Evolutionary conservation across 805 yeast species (phyloP).

Genomic region (Sugiyamaella lignohabitans): DNA sequence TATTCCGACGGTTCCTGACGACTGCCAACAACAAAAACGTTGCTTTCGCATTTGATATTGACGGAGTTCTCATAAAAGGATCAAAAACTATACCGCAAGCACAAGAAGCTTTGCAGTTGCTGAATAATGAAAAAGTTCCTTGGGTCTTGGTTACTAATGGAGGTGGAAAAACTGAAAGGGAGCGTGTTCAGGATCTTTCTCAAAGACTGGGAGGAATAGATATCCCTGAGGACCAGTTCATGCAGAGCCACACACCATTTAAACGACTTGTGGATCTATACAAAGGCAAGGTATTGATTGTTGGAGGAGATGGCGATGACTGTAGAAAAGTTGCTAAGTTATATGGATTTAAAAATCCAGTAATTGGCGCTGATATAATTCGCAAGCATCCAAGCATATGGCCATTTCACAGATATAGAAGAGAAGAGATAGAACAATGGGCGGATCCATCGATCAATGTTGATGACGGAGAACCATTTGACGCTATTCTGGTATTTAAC

Average conservation of each 20-base stretch:
- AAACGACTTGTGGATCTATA: slow-evolving; percentile 47
- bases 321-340: slow-evolving; percentile 65
- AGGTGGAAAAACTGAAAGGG: slow-evolving; percentile 68
- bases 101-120: slow-evolving; percentile 46
- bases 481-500: slow-evolving; percentile 75
- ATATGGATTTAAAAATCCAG: slow-evolving; percentile 74
- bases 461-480: slow-evolving; percentile 39
- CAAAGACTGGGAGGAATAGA: slow-evolving; percentile 36
- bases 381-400: slow-evolving; percentile 49
- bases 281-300: slow-evolving; percentile 57
- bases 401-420: slow-evolving; percentile 58
- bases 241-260: slow-evolving; percentile 87
- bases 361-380: slow-evolving; percentile 68
- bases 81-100: slow-evolving; percentile 61
- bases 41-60: slow-evolving; percentile 43
- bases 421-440: slow-evolving; percentile 40
- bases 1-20: no score
- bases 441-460: slow-evolving; percentile 31
- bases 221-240: slow-evolving; percentile 43
- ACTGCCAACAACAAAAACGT: slow-evolving; percentile 7
- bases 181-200: slow-evolving; percentile 51
- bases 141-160: slow-evolving; percentile 86
- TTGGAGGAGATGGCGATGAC: slow-evolving; percentile 71
- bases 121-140: slow-evolving; percentile 55
- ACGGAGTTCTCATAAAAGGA: slow-evolving; percentile 83